phyloP scores from a whole-genome alignment of 768 basidiomycete genomes.

The Hydnomerulius pinastri region DNA sequence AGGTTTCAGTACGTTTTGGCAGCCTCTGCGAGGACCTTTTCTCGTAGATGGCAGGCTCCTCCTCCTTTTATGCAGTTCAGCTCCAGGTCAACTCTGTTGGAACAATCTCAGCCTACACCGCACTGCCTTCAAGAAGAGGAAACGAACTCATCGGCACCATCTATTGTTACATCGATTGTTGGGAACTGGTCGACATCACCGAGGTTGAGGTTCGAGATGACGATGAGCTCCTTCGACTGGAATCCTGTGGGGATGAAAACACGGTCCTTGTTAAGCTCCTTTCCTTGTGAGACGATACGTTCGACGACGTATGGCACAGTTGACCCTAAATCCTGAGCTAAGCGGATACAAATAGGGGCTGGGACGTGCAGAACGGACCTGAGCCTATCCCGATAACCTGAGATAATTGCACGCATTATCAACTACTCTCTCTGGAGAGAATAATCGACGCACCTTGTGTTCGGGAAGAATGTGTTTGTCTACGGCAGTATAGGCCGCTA shows the following conservation, averaged over 20 bases:
- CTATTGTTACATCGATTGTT: conserved; percentile 92
- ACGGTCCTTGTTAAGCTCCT: conserved; percentile 70
- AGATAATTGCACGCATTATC: neutral
- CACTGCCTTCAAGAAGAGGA: neutral
- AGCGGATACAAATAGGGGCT: conserved; percentile 2
- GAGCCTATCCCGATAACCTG: conserved; percentile 90
- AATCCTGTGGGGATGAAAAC: conserved; percentile 95
- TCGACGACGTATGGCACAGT: conserved; percentile 98
- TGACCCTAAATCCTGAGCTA: conserved; percentile 53
- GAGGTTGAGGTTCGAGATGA: conserved; percentile 70
- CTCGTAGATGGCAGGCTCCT: conserved; percentile 93
- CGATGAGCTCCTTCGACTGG: conserved; percentile 95
- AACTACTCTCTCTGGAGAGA: too few relatives aligned
- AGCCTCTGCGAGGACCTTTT: conserved; percentile 97
- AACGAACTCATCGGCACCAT: conserved; percentile 94
- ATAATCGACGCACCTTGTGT: conserved; percentile 65
- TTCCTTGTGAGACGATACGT: conserved; percentile 84
- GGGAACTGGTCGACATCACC: conserved; percentile 92
- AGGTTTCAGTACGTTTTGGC: conserved; percentile 64
- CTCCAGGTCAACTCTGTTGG: conserved; percentile 72
- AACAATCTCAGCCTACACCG: neutral
- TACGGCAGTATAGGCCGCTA: conserved; percentile 94
- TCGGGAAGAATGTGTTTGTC: conserved; percentile 83
- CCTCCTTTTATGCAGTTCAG: conserved; percentile 97
- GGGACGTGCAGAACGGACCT: conserved; percentile 41